phyloP scores from a whole-genome alignment of 2,329 filamentous ascomycete genomes.

The Colletotrichum caudatum region DNA sequence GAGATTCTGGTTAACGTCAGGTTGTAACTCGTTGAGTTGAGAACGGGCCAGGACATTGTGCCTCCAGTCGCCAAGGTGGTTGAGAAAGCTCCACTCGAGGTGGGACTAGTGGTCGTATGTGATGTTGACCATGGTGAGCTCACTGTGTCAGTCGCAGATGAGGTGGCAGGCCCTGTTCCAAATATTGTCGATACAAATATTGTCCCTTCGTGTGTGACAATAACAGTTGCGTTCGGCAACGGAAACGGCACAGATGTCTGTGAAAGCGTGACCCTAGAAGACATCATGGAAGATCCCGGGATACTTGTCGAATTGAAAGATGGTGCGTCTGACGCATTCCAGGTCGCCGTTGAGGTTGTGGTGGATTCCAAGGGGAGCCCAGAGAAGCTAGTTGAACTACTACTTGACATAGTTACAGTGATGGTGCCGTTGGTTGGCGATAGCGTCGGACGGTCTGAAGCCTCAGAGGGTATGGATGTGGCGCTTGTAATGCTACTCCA shows the following conservation, averaged over 20 bases:
- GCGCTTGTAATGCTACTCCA: not conserved
- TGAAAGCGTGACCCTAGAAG: not conserved
- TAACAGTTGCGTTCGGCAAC: conserved; percentile 21
- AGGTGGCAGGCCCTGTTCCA: not conserved
- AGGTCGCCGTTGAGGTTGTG: not conserved
- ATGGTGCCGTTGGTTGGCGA: not conserved
- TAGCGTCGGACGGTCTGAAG: not conserved
- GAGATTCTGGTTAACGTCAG: not conserved
- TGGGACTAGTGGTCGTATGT: not conserved
- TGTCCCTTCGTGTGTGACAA: conserved; percentile 7
- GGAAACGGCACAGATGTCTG: not conserved
- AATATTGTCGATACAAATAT: conserved; percentile 2
- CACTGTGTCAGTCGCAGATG: not conserved
- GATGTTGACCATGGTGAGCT: not conserved
- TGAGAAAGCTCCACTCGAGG: not conserved
- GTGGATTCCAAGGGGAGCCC: not conserved
- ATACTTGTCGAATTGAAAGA: not conserved
- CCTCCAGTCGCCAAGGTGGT: not conserved
- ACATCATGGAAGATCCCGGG: not conserved
- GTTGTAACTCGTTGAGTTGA: not conserved
- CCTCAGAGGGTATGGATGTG: not conserved
- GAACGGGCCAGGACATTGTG: not conserved
- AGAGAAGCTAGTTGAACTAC: not conserved
- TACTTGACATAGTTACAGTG: not conserved
- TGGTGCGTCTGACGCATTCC: not conserved